These are phyloP conservation scores for Leptomonas pyrrhocoris DNA, from an alignment of 208 protist species.

Conservation along the genomic window DNA sequence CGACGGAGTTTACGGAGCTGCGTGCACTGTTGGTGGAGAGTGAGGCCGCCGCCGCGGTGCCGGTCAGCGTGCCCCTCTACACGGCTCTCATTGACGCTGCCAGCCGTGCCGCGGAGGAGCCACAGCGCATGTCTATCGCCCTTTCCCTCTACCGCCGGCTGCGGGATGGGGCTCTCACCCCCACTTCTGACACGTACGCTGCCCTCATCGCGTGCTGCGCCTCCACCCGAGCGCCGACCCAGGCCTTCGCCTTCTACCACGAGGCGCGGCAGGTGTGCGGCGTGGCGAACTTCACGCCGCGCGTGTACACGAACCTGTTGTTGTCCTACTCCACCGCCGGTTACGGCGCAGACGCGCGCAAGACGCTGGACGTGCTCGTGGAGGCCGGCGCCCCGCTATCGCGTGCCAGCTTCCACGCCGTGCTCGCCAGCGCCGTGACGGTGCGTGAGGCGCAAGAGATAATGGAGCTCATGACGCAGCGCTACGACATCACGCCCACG, in stretches of 20 bases:
- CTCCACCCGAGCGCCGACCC: constrained; percentile 65
- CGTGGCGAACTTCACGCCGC: constrained; percentile 44
- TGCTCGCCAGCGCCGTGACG: constrained; percentile 57
- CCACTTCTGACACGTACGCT: constrained; percentile 68
- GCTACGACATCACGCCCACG: constrained; percentile 66
- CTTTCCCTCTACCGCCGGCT: constrained; percentile 83
- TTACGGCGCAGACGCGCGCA: constrained; percentile 68
- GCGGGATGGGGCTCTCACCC: constrained; percentile 56
- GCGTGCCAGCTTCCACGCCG: constrained; percentile 77
- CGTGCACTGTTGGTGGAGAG: constrained; percentile 61
- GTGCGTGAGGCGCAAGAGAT: constrained; percentile 77
- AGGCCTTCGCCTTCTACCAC: constrained; percentile 87
- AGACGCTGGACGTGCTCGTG: constrained; percentile 76
- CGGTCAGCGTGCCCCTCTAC: constrained; percentile 78
- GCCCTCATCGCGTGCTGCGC: constrained; percentile 82
- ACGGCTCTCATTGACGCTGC: constrained; percentile 76
- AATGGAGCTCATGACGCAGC: constrained; percentile 63
- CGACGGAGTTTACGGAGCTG: constrained; percentile 61
- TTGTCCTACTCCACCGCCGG: constrained; percentile 64
- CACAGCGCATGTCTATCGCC: constrained; percentile 65
- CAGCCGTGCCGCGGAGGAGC: constrained; percentile 56
- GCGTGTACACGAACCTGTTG: constrained; percentile 81
- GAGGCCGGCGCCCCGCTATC: constrained; percentile 81
- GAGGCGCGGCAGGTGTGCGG: constrained; percentile 69
- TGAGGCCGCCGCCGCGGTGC: constrained; percentile 55